Base-by-base conservation (phyloP, 805 yeast species). In the Yamadazyma nakazawae region DNA sequence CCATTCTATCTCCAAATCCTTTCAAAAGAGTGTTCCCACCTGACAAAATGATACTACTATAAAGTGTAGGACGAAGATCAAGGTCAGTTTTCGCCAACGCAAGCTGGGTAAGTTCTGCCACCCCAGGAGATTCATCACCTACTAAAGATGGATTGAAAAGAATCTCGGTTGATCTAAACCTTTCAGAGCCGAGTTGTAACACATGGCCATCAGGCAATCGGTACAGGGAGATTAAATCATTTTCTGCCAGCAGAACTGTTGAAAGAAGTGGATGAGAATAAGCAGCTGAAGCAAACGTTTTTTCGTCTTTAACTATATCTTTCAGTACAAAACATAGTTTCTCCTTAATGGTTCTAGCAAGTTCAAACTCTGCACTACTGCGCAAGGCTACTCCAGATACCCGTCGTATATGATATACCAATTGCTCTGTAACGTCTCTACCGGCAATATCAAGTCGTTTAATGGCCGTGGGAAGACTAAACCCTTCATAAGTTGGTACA, bases 401-500 rank as follows among this genome's bases (percentile, higher is more conserved):
- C 52, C 82, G 80, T 49, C 96, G 75, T 47, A 91, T 67, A 47
- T 85, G 79, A 52, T 80, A 62, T 47, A 84, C 88, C 44, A 92
- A 68, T 48, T 83, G 81, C 49, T 83, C 86, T 0, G 97, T 88
- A 11, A 91, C 75, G 55, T 90, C 96, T 38, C 94, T 63, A 0
- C 98, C 98, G 0, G 94, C 97, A 21, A 89, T 62, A 59, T 90
- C 94, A 50, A 85, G 72, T 45, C 97, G 66, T 61, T 79, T 78
- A 19, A 88, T 80, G 2, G 91, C 81, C 2, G 83, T 74, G 0
- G 91, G 83, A 13, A 91, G 61, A 11, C 91, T 75, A 62, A 88
- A 91, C 5, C 98, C 98, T 50, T 89, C 90, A 64, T 81, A 92
- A 0, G 92, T 88, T 0, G 97, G 97, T 2, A 89, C 96, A 8